Percentiles rank a stretch among this genome's conserved stretches.
phyloP scores from a whole-genome alignment of 2,329 filamentous ascomycete genomes.

The Trichoderma endophyticum region DNA sequence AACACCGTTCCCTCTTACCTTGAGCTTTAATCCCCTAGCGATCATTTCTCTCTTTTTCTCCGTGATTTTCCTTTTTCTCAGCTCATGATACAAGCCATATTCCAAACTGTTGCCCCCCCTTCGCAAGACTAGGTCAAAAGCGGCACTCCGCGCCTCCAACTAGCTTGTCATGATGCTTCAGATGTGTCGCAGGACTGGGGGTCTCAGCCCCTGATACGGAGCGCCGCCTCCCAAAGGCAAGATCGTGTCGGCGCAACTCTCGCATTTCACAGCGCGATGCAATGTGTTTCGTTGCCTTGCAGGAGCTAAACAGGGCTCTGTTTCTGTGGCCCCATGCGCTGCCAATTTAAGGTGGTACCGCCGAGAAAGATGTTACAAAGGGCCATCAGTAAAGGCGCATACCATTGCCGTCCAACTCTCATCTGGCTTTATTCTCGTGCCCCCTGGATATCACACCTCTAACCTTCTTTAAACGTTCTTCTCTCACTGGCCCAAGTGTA shows the following conservation, averaged over 20 bases:
- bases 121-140: conserved; percentile 12
- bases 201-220: conserved; percentile 26
- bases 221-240: conserved; percentile 18
- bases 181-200: conserved; percentile 46
- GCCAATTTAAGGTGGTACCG: conserved; percentile 12
- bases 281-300: conserved; percentile 18
- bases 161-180: conserved; percentile 40
- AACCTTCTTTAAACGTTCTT: background rate
- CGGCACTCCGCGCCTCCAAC: conserved; percentile 17
- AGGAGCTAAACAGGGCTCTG: conserved; percentile 8
- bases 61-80: background rate
- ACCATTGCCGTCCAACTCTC: background rate
- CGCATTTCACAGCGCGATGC: conserved; percentile 19
- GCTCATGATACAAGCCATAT: background rate
- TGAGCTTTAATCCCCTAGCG: background rate
- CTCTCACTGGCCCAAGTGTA: background rate
- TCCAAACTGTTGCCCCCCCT: background rate
- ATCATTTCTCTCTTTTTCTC: background rate
- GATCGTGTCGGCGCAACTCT: conserved; percentile 8
- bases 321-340: background rate
- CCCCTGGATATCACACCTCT: background rate
- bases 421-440: background rate
- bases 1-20: background rate
- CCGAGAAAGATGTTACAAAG: conserved; percentile 6
- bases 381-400: background rate